Percentiles rank a stretch among this genome's conserved stretches.
Conservation (phyloP, 2,329 filamentous ascomycete species). For the Penicillium sp. region DNA sequence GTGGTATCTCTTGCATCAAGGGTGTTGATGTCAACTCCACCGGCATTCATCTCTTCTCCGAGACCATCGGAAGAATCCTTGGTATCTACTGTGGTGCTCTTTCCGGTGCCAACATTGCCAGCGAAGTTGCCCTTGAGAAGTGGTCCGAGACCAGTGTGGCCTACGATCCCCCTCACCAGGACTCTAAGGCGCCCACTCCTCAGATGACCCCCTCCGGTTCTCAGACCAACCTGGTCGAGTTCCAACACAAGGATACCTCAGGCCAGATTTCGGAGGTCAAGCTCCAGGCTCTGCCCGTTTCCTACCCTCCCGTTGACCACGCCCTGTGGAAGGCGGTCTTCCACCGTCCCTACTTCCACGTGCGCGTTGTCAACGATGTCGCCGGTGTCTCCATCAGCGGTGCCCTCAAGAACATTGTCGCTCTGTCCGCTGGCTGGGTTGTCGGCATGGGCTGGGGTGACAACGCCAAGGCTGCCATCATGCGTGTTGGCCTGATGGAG, state of each 20-base stretch:
- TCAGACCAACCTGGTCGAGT: slow-evolving; percentile 51
- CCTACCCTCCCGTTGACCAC: slow-evolving; percentile 87
- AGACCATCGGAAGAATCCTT: slow-evolving; percentile 86
- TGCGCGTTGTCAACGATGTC: slow-evolving; percentile 91
- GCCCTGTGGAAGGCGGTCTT: slow-evolving; percentile 81
- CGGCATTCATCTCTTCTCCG: slow-evolving; percentile 86
- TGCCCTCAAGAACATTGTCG: slow-evolving; percentile 95
- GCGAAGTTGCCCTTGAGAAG: slow-evolving; percentile 91
- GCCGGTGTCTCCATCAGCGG: slow-evolving; percentile 93
- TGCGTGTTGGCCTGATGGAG: slow-evolving; percentile 92
- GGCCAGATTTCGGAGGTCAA: slow-evolving; percentile 68
- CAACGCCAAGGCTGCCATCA: slow-evolving; percentile 97
- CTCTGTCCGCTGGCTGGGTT: slow-evolving; percentile 90
- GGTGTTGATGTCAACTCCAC: slow-evolving; percentile 89
- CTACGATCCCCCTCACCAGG: slow-evolving; percentile 88
- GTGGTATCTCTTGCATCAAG: slow-evolving; percentile 97
- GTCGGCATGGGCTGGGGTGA: slow-evolving; percentile 96
- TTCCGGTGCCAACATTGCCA: slow-evolving; percentile 94
- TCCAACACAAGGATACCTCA: slow-evolving; percentile 69
- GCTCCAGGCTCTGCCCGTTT: slow-evolving; percentile 73
- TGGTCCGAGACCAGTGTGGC: slow-evolving; percentile 97
- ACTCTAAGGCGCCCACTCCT: slow-evolving; percentile 74
- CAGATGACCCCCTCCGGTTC: slow-evolving; percentile 54
- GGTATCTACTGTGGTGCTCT: slow-evolving; percentile 97
- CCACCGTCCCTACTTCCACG: slow-evolving; percentile 96